Conservation (phyloP, 441 rosid species). For the Erodium moschatum region DNA sequence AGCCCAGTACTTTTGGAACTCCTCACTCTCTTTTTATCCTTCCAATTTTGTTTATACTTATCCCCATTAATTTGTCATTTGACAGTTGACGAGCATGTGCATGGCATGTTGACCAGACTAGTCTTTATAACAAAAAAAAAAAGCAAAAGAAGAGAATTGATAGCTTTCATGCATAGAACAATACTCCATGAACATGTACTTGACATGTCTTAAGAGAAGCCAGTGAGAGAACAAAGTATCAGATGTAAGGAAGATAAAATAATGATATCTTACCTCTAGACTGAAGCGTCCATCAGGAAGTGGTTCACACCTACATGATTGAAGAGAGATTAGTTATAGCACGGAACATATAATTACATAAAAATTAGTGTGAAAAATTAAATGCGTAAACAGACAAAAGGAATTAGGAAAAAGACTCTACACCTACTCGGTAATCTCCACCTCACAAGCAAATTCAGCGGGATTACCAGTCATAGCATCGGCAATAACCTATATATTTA, state of each 20-base stretch:
- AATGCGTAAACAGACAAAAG: too few relatives aligned
- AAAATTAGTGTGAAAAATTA: background rate
- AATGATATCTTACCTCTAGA: slow-evolving; percentile 52
- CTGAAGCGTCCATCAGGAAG: slow-evolving; percentile 90
- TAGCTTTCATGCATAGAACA: background rate
- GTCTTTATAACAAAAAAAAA: background rate
- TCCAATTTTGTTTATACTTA: background rate
- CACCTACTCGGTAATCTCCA: slow-evolving; percentile 90
- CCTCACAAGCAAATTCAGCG: slow-evolving; percentile 86
- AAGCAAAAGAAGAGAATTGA: background rate
- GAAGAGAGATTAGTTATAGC: slow-evolving; percentile 10
- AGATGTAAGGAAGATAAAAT: slow-evolving; percentile 12
- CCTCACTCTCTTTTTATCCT: too few relatives aligned
- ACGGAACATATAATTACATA: background rate
- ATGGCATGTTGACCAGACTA: background rate
- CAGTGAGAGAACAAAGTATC: background rate
- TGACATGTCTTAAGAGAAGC: too few relatives aligned
- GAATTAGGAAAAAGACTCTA: slow-evolving; percentile 10
- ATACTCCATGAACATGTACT: background rate
- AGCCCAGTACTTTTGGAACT: too few relatives aligned
- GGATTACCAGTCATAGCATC: slow-evolving; percentile 57
- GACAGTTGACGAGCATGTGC: background rate
- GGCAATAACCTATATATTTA: slow-evolving; percentile 51
- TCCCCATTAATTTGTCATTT: background rate
- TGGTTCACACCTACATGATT: slow-evolving; percentile 67